These are phyloP conservation scores for Besnoitia besnoiti DNA, from an alignment of 169 alveolate genomes.

Conservation along the genomic window DNA sequence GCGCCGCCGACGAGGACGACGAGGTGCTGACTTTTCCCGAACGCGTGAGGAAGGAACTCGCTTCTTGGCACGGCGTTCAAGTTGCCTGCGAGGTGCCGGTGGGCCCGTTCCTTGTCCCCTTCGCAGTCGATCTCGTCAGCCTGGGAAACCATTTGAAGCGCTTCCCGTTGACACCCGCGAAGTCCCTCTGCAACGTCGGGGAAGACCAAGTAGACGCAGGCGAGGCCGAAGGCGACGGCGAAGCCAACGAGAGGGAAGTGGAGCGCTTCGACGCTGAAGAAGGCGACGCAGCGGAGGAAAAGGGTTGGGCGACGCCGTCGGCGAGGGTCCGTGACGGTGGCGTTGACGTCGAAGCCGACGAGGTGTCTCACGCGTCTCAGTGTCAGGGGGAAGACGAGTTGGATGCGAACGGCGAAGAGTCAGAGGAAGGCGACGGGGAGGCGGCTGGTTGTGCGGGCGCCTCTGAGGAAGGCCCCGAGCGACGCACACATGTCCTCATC, in stretches of 20 bases:
- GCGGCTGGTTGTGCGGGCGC: too few species aligned
- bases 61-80: neutral
- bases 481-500: neutral
- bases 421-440: neutral
- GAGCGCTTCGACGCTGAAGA: neutral
- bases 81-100: neutral
- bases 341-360: neutral
- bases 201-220: neutral
- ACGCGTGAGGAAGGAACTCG: neutral
- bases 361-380: neutral
- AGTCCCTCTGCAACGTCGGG: neutral
- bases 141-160: neutral
- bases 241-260: too few species aligned
- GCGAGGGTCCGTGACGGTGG: neutral
- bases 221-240: neutral
- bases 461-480: neutral
- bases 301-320: neutral
- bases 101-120: conserved; percentile 6
- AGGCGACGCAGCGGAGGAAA: neutral
- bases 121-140: conserved; percentile 1
- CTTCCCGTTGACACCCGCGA: neutral
- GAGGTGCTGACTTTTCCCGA: neutral
- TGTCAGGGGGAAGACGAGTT: neutral
- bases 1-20: neutral
- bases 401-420: neutral